These are phyloP conservation scores for Ilex aquifolium DNA, from an alignment of 257 asterid species.

Conservation along the genomic window DNA sequence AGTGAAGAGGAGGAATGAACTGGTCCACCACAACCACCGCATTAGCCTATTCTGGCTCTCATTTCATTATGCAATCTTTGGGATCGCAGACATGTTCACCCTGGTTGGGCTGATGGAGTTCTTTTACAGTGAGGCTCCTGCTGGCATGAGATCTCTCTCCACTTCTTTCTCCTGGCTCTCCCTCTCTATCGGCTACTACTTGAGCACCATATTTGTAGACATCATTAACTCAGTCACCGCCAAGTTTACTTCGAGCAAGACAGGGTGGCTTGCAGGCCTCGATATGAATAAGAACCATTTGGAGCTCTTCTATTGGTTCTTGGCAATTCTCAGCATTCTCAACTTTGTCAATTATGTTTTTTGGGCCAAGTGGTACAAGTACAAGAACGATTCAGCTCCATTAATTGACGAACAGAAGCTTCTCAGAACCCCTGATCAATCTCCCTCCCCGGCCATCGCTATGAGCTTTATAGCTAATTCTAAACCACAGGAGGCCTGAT, in stretches of 20 bases:
- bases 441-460: too few relatives aligned
- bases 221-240: slow-evolving; percentile 43
- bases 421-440: too few relatives aligned
- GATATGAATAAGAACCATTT: slow-evolving; percentile 47
- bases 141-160: slow-evolving; percentile 73
- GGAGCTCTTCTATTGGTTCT: slow-evolving; percentile 66
- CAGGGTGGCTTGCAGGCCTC: slow-evolving; percentile 65
- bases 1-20: slow-evolving; percentile 33
- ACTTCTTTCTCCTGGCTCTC: slow-evolving; percentile 68
- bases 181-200: slow-evolving; percentile 57
- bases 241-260: slow-evolving; percentile 28
- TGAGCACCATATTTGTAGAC: slow-evolving; percentile 65
- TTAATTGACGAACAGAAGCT: too few relatives aligned
- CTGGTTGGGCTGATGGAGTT: slow-evolving; percentile 73
- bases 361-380: slow-evolving; percentile 73
- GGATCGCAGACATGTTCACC: slow-evolving; percentile 82
- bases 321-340: slow-evolving; percentile 59
- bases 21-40: too few relatives aligned
- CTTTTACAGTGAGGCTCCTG: slow-evolving; percentile 74
- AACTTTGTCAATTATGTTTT: slow-evolving; percentile 61
- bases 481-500: too few relatives aligned
- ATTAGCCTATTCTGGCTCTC: slow-evolving; percentile 1
- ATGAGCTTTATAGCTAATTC: too few relatives aligned
- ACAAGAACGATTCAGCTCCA: slow-evolving; percentile 22
- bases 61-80: slow-evolving; percentile 59